phyloP scores from a whole-genome alignment of 371 early-diverging fungal species.

The Lichtheimia ramosa region DNA sequence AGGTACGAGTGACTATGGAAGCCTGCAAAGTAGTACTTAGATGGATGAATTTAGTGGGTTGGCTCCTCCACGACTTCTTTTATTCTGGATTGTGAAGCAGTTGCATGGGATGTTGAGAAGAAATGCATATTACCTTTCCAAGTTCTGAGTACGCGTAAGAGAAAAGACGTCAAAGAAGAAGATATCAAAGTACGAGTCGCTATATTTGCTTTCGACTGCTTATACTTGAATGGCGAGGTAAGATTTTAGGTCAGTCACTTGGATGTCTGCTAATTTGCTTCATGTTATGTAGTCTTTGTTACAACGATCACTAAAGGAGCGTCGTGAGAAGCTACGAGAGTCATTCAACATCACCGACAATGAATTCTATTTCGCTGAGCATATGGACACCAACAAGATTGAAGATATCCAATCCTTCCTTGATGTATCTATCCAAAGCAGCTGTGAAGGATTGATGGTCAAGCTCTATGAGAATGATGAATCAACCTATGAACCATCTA shows the following conservation, averaged over 20 bases:
- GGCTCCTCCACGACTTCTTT: constrained; percentile 74
- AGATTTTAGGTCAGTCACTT: background rate
- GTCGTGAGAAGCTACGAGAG: constrained; percentile 78
- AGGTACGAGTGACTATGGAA: constrained; percentile 36
- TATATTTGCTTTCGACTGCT: constrained; percentile 97
- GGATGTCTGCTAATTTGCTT: background rate
- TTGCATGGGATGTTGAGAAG: constrained; percentile 95
- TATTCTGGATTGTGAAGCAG: constrained; percentile 99
- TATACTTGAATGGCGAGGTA: constrained; percentile 93
- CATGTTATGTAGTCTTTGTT: constrained; percentile 66
- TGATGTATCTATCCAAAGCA: constrained; percentile 84
- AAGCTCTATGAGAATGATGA: constrained; percentile 87
- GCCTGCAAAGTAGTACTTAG: background rate
- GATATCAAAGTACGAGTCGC: constrained; percentile 95
- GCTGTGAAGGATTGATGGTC: constrained; percentile 99
- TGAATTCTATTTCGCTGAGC: constrained; percentile 90
- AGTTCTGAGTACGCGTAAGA: constrained; percentile 96
- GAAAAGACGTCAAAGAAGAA: constrained; percentile 90
- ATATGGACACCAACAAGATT: constrained; percentile 77
- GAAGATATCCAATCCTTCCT: constrained; percentile 97
- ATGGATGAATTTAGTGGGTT: constrained; percentile 48
- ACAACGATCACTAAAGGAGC: constrained; percentile 71
- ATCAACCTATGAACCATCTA: constrained; percentile 97
- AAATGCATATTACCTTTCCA: constrained; percentile 97
- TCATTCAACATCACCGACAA: constrained; percentile 83